phyloP scores from a whole-genome alignment of 176 grass and related monocot species.

The Oryza glumipatula region DNA sequence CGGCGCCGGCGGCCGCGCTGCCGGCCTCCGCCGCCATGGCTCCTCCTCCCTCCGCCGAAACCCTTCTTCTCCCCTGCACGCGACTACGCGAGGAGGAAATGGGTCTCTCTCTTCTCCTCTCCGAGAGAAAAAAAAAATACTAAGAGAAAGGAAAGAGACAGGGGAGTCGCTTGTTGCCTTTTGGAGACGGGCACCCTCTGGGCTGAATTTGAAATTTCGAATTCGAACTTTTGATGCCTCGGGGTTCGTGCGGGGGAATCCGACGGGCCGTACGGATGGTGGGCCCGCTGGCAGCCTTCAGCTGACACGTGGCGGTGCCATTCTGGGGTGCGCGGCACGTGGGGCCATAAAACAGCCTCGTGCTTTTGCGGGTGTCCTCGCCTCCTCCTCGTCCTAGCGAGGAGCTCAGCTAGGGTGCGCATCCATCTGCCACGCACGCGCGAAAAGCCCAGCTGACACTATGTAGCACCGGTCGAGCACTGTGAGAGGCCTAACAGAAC shows the following conservation, averaged over 20 bases:
- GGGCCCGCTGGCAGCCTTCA: not conserved
- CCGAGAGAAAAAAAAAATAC: not conserved
- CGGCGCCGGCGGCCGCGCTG: slow-evolving; percentile 28
- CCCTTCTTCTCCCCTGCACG: too few species aligned
- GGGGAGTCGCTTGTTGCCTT: not conserved
- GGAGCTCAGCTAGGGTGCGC: too few species aligned
- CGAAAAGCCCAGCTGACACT: too few species aligned
- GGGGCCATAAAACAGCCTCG: too few species aligned
- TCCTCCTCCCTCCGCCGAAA: not conserved
- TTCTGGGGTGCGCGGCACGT: not conserved
- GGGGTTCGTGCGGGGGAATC: not conserved
- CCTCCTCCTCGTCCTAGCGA: too few species aligned
- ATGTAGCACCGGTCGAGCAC: too few species aligned
- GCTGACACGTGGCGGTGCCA: not conserved
- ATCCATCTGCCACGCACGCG: too few species aligned
- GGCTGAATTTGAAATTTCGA: slow-evolving; percentile 39
- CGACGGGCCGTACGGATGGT: not conserved
- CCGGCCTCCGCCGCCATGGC: slow-evolving; percentile 46
- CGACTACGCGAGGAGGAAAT: not conserved
- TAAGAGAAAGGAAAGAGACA: not conserved
- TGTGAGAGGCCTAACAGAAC: too few species aligned
- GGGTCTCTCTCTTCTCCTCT: not conserved
- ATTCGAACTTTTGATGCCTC: slow-evolving; percentile 29
- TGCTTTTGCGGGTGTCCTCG: too few species aligned
- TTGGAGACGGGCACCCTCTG: not conserved